These are phyloP conservation scores for Galerina marginata DNA, from an alignment of 768 basidiomycete genomes.

Conservation along the genomic window DNA sequence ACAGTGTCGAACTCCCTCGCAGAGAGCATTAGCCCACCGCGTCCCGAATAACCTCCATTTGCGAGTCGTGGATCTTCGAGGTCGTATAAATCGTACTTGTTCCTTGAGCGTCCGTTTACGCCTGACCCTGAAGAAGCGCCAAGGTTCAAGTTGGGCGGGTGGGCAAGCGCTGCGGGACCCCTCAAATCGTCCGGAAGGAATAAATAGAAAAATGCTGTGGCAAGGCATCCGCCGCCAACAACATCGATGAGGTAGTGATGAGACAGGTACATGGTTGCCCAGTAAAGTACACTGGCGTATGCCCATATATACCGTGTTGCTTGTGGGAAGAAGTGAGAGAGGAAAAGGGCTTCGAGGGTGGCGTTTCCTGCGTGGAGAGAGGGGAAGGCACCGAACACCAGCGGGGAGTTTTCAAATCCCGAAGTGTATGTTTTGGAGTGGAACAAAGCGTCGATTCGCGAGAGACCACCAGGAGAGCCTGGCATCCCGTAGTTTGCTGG, in stretches of 20 bases:
- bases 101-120: slow-evolving; percentile 35
- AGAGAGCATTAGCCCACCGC: slow-evolving; percentile 40
- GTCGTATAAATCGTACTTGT: slow-evolving; percentile 82
- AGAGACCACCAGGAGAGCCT: slow-evolving; percentile 92
- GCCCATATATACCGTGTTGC: slow-evolving; percentile 72
- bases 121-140: background rate
- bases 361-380: slow-evolving; percentile 90
- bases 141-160: slow-evolving; percentile 47
- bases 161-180: slow-evolving; percentile 52
- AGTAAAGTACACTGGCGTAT: slow-evolving; percentile 88
- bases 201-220: slow-evolving; percentile 85
- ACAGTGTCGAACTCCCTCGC: slow-evolving; percentile 58
- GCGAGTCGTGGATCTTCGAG: slow-evolving; percentile 60
- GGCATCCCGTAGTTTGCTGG: slow-evolving; percentile 93
- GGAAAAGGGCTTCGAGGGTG: slow-evolving; percentile 91
- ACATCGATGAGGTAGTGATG: slow-evolving; percentile 99
- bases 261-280: slow-evolving; percentile 98
- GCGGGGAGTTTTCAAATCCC: slow-evolving; percentile 84
- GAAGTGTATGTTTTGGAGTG: slow-evolving; percentile 76
- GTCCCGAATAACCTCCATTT: slow-evolving; percentile 23
- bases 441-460: slow-evolving; percentile 90
- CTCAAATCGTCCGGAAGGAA: slow-evolving; percentile 85
- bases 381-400: slow-evolving; percentile 97
- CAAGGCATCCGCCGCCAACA: slow-evolving; percentile 90
- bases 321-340: slow-evolving; percentile 93